These are phyloP conservation scores for Microcyclosporella mali DNA, from an alignment of 2,329 filamentous ascomycete species.

Conservation along the genomic window DNA sequence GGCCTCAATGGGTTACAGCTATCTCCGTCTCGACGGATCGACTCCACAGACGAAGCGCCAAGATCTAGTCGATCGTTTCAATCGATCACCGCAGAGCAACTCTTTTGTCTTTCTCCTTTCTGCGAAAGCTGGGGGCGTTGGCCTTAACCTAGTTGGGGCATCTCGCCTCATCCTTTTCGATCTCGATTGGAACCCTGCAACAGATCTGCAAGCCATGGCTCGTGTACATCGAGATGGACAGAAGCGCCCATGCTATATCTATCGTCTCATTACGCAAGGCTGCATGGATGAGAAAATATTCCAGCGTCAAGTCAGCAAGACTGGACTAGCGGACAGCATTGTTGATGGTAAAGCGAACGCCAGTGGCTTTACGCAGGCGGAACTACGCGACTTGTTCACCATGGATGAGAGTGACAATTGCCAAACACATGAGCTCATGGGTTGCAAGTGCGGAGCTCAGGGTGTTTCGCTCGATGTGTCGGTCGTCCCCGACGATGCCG, in stretches of 20 bases:
- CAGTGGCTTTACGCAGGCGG: slow-evolving; percentile 59
- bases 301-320: slow-evolving; percentile 65
- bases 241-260: slow-evolving; percentile 61
- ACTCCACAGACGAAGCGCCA: slow-evolving; percentile 61
- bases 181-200: slow-evolving; percentile 70
- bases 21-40: slow-evolving; percentile 63
- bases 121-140: slow-evolving; percentile 64
- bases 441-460: slow-evolving; percentile 55
- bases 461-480: slow-evolving; percentile 34
- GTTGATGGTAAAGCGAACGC: slow-evolving; percentile 60
- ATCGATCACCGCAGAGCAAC: slow-evolving; percentile 49
- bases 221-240: slow-evolving; percentile 68
- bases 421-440: slow-evolving; percentile 62
- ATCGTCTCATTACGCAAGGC: slow-evolving; percentile 61
- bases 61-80: slow-evolving; percentile 64
- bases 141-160: slow-evolving; percentile 65
- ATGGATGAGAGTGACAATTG: slow-evolving; percentile 56
- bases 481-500: slow-evolving; percentile 20
- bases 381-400: slow-evolving; percentile 61
- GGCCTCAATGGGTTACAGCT: slow-evolving; percentile 53
- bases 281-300: slow-evolving; percentile 70
- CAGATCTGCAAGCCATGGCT: slow-evolving; percentile 68
- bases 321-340: slow-evolving; percentile 63
- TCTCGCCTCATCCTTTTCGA: slow-evolving; percentile 66
- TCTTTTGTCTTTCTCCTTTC: slow-evolving; percentile 66